These are phyloP conservation scores for Moesziomyces antarcticus DNA, from an alignment of 1,284 basidiomycete genomes.

Conservation along the genomic window DNA sequence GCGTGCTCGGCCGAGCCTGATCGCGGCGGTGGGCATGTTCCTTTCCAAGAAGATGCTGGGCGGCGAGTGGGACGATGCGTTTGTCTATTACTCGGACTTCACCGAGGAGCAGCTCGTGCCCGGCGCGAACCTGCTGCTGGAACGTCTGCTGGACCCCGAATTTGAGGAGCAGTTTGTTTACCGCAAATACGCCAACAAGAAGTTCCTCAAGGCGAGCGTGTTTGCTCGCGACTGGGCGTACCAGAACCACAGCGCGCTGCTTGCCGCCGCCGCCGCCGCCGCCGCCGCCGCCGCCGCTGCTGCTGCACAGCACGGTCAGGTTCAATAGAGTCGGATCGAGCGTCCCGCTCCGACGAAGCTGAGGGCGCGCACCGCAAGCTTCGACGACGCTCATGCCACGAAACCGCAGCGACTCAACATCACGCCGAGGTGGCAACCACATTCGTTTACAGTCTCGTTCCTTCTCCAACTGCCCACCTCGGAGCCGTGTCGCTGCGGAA, in stretches of 20 bases:
- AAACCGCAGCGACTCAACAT: constrained; percentile 3
- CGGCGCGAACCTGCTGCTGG: constrained; percentile 84
- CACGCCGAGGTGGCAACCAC: constrained; percentile 24
- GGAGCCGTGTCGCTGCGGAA: constrained; percentile 6
- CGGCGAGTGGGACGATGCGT: constrained; percentile 76
- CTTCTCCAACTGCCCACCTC: constrained; percentile 29
- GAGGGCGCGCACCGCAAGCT: too few relatives aligned
- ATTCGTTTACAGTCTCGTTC: constrained; percentile 18
- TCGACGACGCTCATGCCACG: neutral
- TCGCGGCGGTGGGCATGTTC: constrained; percentile 98
- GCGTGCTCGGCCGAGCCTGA: constrained; percentile 88
- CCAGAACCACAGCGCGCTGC: constrained; percentile 54
- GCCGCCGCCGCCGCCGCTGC: constrained; percentile 44
- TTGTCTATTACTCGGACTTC: constrained; percentile 92
- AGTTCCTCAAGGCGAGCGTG: constrained; percentile 80
- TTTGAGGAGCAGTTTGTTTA: constrained; percentile 89
- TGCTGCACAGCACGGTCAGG: constrained; percentile 26
- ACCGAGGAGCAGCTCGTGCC: constrained; percentile 88
- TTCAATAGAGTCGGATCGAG: constrained; percentile 2
- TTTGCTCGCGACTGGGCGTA: constrained; percentile 71
- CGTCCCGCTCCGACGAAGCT: too few relatives aligned
- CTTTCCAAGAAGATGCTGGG: constrained; percentile 66
- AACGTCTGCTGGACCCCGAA: constrained; percentile 81
- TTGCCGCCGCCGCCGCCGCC: constrained; percentile 39
- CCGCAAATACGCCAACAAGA: constrained; percentile 97